phyloP scores from a whole-genome alignment of 768 basidiomycete genomes.

The Paxillus rubicundulus region DNA sequence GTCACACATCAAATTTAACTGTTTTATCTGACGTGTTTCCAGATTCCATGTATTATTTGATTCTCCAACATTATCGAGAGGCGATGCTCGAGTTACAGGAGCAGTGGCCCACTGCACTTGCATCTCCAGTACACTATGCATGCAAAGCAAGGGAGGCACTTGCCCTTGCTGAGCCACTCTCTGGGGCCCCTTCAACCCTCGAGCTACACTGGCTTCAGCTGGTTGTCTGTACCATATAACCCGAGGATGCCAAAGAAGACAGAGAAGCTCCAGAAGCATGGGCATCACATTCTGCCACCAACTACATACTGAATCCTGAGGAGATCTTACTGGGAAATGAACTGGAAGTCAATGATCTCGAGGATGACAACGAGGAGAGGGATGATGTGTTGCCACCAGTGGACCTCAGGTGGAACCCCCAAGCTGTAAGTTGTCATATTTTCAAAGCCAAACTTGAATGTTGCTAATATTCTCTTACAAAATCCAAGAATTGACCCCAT shows the following conservation, averaged over 20 bases:
- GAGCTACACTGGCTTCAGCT: neutral
- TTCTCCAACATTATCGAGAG: neutral
- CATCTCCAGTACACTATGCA: constrained; percentile 2
- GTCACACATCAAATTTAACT: neutral
- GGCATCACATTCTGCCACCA: too few relatives aligned
- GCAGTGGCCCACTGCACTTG: constrained; percentile 18
- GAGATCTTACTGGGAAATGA: neutral
- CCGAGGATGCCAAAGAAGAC: neutral
- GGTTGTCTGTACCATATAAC: neutral
- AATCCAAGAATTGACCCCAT: neutral
- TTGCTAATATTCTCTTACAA: neutral
- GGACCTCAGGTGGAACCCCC: neutral
- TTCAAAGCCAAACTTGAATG: neutral
- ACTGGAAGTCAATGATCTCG: neutral
- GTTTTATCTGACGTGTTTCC: neutral
- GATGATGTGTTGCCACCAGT: neutral
- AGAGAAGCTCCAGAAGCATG: neutral
- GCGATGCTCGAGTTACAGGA: constrained; percentile 15
- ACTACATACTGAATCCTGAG: neutral
- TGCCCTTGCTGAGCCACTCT: neutral
- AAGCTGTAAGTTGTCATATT: neutral
- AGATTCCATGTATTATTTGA: neutral
- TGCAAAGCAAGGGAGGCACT: constrained; percentile 9
- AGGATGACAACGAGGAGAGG: neutral
- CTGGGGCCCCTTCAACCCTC: neutral